Conservation (phyloP, 2,329 filamentous ascomycete species). For the Fusarium tricinctum region DNA sequence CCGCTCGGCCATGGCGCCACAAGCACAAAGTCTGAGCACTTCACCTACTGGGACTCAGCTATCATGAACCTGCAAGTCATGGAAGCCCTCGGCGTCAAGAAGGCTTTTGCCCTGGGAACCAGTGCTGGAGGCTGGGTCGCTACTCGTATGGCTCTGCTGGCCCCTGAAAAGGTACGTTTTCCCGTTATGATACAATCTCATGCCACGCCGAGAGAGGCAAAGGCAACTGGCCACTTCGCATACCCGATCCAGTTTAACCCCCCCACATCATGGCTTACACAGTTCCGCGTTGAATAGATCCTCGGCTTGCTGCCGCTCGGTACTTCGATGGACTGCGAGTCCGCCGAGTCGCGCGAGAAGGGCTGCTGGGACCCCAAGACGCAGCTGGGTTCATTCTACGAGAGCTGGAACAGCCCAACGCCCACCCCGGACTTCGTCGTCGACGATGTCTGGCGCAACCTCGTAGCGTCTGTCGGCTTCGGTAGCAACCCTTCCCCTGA, state of each 20-base stretch:
- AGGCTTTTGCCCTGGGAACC: constrained; percentile 65
- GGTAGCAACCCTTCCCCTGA: constrained; percentile 56
- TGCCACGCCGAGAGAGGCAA: neutral
- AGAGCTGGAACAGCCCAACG: constrained; percentile 57
- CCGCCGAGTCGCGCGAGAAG: constrained; percentile 58
- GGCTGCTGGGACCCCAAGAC: constrained; percentile 65
- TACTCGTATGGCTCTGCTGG: constrained; percentile 64
- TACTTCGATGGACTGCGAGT: constrained; percentile 68
- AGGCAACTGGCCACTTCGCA: neutral
- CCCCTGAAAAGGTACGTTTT: constrained; percentile 60
- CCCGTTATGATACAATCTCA: neutral
- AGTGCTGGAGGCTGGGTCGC: constrained; percentile 68
- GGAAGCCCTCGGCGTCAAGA: constrained; percentile 62
- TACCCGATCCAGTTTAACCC: constrained; percentile 10
- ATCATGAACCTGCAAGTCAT: constrained; percentile 69
- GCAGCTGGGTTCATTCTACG: constrained; percentile 58
- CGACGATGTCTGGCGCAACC: constrained; percentile 61
- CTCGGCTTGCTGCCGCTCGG: constrained; percentile 63
- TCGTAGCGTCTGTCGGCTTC: constrained; percentile 63
- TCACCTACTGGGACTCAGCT: constrained; percentile 69
- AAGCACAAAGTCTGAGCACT: constrained; percentile 59
- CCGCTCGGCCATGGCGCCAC: constrained; percentile 67
- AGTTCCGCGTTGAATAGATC: constrained; percentile 54
- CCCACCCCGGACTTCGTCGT: constrained; percentile 63
- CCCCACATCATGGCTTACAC: constrained; percentile 16